Base-by-base conservation (phyloP, 202 grass and related monocot genomes). In the Schoenoplectus triqueter region DNA sequence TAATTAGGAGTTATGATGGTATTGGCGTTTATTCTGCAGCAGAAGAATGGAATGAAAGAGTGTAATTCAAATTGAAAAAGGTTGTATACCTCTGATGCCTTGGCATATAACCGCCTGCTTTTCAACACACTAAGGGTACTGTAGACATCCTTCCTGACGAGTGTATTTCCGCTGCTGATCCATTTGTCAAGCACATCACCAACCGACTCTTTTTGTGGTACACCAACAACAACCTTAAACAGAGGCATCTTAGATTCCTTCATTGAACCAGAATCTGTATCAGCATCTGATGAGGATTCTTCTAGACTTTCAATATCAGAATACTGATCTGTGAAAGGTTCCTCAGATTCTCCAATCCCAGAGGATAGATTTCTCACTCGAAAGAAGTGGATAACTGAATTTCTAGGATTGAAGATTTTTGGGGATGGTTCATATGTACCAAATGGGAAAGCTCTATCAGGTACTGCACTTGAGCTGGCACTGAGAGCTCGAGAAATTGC, bases 41-140 rank as follows among this genome's bases (percentile, higher is more conserved):
- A 31, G 3, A 50, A 67, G 3, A 54, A 72, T 72, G 81, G 60
- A 47, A 61, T 3, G 22, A 40, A 83, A 46, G 15, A 66, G 17
- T 45, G 31, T 85, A 61, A 2, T 57, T 77, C 64, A 84, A 51
- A 85, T 64, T n/a, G 64, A 0, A 84, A 31, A 87, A 86, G 21
- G 82, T 54, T 40, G 84, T 64, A 62, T 86, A 94, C 94, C 91
- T 93, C 67, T 66, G 94, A 49, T 75, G 90, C 90, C 75, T 94
- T 97, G 42, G 5, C 5, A 85, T 87, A 92, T 55, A 84, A 18
- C 15, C 83, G 66, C 20, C 86, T 87, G 65, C 87, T 97, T 87
- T 68, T 87, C 68, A 97, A 85, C 86, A 83, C 85, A 78, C 84
- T 86, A 69, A 97, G 66, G 39, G 72, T 73, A 64, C 44, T 14